phyloP scores from a whole-genome alignment of 2,329 filamentous ascomycete genomes.

The Talaromyces albobiverticillius region DNA sequence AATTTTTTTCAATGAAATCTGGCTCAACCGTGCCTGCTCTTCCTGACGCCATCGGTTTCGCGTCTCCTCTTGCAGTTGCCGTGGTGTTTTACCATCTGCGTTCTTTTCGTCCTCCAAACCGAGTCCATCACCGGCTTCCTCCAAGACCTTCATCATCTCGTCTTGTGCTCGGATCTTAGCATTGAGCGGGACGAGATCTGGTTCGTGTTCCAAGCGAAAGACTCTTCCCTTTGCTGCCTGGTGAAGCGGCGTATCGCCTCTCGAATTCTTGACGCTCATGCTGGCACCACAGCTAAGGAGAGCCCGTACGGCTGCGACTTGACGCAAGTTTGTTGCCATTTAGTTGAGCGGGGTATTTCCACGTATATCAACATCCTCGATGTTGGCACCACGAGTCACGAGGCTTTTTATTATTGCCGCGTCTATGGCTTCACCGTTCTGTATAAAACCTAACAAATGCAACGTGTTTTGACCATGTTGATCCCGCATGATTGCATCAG shows the following conservation, averaged over 20 bases:
- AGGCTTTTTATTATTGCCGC: slow-evolving; percentile 10
- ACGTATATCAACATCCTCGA: slow-evolving; percentile 8
- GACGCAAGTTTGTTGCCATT: slow-evolving; percentile 13
- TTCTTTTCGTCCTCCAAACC: slow-evolving; percentile 6
- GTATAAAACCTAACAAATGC: slow-evolving; percentile 10
- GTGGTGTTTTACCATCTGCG: slow-evolving; percentile 11
- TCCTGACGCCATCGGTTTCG: too few species aligned
- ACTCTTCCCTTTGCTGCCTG: slow-evolving; percentile 11
- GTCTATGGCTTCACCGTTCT: slow-evolving; percentile 10
- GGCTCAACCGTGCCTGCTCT: too few species aligned
- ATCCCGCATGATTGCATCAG: slow-evolving; percentile 2
- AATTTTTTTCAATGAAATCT: too few species aligned
- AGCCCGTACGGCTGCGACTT: slow-evolving; percentile 8
- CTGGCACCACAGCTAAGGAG: slow-evolving; percentile 9
- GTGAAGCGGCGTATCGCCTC: slow-evolving; percentile 11
- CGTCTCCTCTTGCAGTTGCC: slow-evolving; percentile 9
- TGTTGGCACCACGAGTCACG: slow-evolving; percentile 7
- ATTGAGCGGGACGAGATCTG: slow-evolving; percentile 2
- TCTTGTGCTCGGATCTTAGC: slow-evolving; percentile 12
- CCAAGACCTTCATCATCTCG: slow-evolving; percentile 13
- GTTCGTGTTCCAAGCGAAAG: slow-evolving; percentile 6
- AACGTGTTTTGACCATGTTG: slow-evolving; percentile 4
- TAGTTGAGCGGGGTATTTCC: slow-evolving; percentile 10
- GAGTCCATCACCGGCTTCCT: slow-evolving; percentile 7
- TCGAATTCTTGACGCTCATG: slow-evolving; percentile 5